Conservation (phyloP, 768 basidiomycete species). For the Boletus speciosus region DNA sequence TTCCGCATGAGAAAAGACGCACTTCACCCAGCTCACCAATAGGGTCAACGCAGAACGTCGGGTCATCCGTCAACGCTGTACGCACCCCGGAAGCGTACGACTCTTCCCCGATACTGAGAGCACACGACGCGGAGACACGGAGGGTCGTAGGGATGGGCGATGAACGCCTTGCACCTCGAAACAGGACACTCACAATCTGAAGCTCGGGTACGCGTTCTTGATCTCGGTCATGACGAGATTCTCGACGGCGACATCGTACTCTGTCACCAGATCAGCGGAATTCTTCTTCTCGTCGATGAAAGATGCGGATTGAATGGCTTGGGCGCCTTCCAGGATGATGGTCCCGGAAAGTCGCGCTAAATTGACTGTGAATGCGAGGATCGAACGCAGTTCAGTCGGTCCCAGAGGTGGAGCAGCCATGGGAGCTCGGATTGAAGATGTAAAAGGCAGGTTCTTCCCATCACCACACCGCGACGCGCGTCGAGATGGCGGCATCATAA, state of each 20-base stretch:
- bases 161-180: neutral
- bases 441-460: slow-evolving; percentile 32
- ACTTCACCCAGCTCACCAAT: slow-evolving; percentile 54
- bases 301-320: slow-evolving; percentile 59
- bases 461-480: slow-evolving; percentile 30
- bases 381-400: slow-evolving; percentile 47
- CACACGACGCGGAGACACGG: neutral
- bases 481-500: slow-evolving; percentile 32
- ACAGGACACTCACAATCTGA: slow-evolving; percentile 66
- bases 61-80: slow-evolving; percentile 71
- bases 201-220: slow-evolving; percentile 60
- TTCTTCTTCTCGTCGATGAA: slow-evolving; percentile 83
- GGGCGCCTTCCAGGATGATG: slow-evolving; percentile 72
- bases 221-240: slow-evolving; percentile 74
- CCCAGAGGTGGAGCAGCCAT: slow-evolving; percentile 23
- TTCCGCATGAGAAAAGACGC: neutral
- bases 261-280: slow-evolving; percentile 90
- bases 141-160: neutral
- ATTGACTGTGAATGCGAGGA: slow-evolving; percentile 62
- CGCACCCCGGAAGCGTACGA: slow-evolving; percentile 74
- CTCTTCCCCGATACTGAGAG: slow-evolving; percentile 84
- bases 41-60: slow-evolving; percentile 95
- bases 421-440: neutral
- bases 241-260: slow-evolving; percentile 90
- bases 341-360: slow-evolving; percentile 71